A percentile compares a stretch with the other conserved stretches of the same genome.
These are phyloP conservation scores for Curvularia sp. DNA, from an alignment of 2,329 filamentous ascomycete species.

Conservation along the genomic window DNA sequence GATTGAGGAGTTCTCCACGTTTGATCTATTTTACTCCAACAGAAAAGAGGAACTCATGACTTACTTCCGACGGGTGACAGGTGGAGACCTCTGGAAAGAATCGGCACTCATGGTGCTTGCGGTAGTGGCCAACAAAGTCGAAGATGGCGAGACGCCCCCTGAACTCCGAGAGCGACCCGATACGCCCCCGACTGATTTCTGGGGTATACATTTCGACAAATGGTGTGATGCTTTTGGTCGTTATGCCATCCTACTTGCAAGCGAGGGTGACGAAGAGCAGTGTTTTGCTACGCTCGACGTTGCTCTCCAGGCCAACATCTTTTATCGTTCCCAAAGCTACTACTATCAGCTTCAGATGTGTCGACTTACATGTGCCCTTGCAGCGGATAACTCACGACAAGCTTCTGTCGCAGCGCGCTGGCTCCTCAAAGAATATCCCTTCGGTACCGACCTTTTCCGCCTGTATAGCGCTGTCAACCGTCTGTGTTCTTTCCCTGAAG, in stretches of 20 bases:
- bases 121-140: slow-evolving; percentile 43
- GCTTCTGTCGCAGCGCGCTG: slow-evolving; percentile 77
- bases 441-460: slow-evolving; percentile 81
- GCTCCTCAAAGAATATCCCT: slow-evolving; percentile 83
- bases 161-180: slow-evolving; percentile 41
- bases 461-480: slow-evolving; percentile 81
- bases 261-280: slow-evolving; percentile 69
- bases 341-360: slow-evolving; percentile 77
- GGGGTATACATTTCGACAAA: slow-evolving; percentile 78
- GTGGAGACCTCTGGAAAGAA: slow-evolving; percentile 46
- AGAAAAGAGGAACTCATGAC: slow-evolving; percentile 53
- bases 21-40: slow-evolving; percentile 64
- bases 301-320: slow-evolving; percentile 81
- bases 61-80: slow-evolving; percentile 45
- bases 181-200: slow-evolving; percentile 63
- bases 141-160: slow-evolving; percentile 39
- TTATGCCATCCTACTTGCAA: slow-evolving; percentile 79
- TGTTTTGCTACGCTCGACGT: slow-evolving; percentile 82
- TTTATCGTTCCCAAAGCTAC: slow-evolving; percentile 72
- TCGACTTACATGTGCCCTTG: slow-evolving; percentile 84
- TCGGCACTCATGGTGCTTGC: slow-evolving; percentile 46
- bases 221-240: slow-evolving; percentile 94
- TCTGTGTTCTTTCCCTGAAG: slow-evolving; percentile 74
- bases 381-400: slow-evolving; percentile 78
- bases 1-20: slow-evolving; percentile 66